A percentile compares a stretch with the other conserved stretches of the same genome.
phyloP scores from a whole-genome alignment of 2,329 filamentous ascomycete genomes.

The Trichoderma sp. region DNA sequence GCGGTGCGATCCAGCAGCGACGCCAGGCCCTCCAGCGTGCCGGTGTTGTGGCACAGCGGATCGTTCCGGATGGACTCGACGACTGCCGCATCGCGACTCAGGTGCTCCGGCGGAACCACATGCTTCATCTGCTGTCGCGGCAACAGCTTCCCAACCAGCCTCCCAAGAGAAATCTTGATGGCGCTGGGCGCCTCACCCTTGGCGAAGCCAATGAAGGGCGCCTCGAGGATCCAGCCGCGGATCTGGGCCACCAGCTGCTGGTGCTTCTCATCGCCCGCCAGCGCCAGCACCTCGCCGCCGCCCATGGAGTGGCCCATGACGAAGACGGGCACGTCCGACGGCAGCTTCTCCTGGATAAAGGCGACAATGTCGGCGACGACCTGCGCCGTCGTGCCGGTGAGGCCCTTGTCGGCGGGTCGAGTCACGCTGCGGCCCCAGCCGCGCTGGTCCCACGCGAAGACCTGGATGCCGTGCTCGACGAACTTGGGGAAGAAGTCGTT shows the following conservation, averaged over 20 bases:
- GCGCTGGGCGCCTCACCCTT: conserved; percentile 60
- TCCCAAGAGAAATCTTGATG: conserved; percentile 62
- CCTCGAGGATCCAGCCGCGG: conserved; percentile 70
- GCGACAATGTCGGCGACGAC: conserved; percentile 77
- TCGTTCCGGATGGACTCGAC: conserved; percentile 62
- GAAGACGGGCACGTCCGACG: conserved; percentile 62
- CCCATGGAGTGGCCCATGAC: conserved; percentile 92
- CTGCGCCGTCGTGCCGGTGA: conserved; percentile 67
- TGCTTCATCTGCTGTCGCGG: conserved; percentile 66
- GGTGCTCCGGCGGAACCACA: conserved; percentile 58
- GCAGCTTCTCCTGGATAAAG: conserved; percentile 63
- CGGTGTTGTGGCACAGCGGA: conserved; percentile 73
- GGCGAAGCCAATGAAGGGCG: conserved; percentile 75
- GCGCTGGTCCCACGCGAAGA: conserved; percentile 77
- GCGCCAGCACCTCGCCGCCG: conserved; percentile 69
- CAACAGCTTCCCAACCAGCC: conserved; percentile 64
- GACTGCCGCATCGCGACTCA: conserved; percentile 66
- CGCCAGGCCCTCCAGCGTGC: conserved; percentile 77
- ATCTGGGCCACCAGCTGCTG: conserved; percentile 57
- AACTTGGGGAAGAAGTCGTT: conserved; percentile 69
- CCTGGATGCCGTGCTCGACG: conserved; percentile 67
- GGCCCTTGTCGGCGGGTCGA: conserved; percentile 60
- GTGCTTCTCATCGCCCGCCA: conserved; percentile 51
- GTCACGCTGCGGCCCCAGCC: conserved; percentile 79
- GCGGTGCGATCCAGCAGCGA: conserved; percentile 72